Percentiles rank a stretch among this genome's conserved stretches.
These are phyloP conservation scores for Coniella vitis DNA, from an alignment of 2,329 filamentous ascomycete genomes.

Conservation along the genomic window DNA sequence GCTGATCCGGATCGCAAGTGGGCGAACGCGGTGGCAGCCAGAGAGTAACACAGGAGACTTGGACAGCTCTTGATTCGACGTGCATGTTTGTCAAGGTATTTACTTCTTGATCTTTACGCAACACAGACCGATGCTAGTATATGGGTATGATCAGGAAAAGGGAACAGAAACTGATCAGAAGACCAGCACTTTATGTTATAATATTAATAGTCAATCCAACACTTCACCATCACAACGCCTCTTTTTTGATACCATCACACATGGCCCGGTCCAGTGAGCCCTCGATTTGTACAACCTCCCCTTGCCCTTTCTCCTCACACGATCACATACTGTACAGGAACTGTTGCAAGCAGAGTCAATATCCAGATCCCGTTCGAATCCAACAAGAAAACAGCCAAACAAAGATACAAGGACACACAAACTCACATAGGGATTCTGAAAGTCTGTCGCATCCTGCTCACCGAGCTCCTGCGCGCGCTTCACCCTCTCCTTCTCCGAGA, in stretches of 20 bases:
- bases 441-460: slow-evolving; percentile 31
- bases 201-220: too few species aligned
- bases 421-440: slow-evolving; percentile 30
- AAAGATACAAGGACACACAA: background rate
- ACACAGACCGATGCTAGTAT: too few species aligned
- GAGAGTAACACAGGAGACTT: background rate
- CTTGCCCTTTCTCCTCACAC: background rate
- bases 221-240: too few species aligned
- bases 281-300: background rate
- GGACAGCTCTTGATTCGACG: background rate
- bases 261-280: too few species aligned
- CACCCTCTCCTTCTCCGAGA: slow-evolving; percentile 28
- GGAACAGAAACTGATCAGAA: too few species aligned
- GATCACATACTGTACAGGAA: background rate
- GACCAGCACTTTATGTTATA: too few species aligned
- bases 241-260: too few species aligned
- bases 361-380: too few species aligned
- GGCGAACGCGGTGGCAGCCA: background rate
- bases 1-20: slow-evolving; percentile 3
- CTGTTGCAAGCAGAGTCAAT: background rate
- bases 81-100: too few species aligned
- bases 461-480: slow-evolving; percentile 27
- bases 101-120: too few species aligned
- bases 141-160: too few species aligned
- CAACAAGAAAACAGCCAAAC: background rate